A percentile compares a stretch with the other conserved stretches of the same genome.
These are phyloP conservation scores for Lenzites betulinus DNA, from an alignment of 768 basidiomycete species.

Conservation along the genomic window DNA sequence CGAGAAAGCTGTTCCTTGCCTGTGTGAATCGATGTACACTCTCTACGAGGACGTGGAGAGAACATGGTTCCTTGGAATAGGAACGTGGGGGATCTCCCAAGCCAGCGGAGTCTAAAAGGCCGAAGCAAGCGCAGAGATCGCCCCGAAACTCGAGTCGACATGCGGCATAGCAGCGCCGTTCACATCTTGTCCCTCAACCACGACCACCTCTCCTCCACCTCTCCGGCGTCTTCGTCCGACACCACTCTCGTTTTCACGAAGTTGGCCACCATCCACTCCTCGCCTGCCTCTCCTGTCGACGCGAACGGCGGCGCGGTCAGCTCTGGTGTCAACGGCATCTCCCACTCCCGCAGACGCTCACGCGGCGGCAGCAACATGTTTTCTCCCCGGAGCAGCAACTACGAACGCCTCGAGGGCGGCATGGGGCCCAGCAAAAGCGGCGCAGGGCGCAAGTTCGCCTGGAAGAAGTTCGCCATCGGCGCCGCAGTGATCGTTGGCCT, in stretches of 20 bases:
- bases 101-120: background rate
- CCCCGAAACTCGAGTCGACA: background rate
- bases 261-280: slow-evolving; percentile 3
- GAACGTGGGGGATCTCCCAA: background rate
- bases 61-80: background rate
- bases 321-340: background rate
- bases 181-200: slow-evolving; percentile 7
- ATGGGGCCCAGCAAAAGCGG: slow-evolving; percentile 48
- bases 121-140: background rate
- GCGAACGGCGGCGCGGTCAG: slow-evolving; percentile 3
- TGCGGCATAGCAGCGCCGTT: slow-evolving; percentile 2
- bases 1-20: background rate
- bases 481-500: slow-evolving; percentile 56
- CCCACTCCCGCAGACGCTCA: slow-evolving; percentile 11
- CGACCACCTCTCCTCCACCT: slow-evolving; percentile 53
- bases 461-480: slow-evolving; percentile 70
- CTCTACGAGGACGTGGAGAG: background rate
- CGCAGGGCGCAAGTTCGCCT: slow-evolving; percentile 38
- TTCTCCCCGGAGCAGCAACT: slow-evolving; percentile 46
- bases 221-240: slow-evolving; percentile 94
- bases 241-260: slow-evolving; percentile 60
- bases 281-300: slow-evolving; percentile 1
- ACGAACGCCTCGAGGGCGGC: slow-evolving; percentile 64
- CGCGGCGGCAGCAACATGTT: slow-evolving; percentile 26
- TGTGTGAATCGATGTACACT: background rate